Conservation (phyloP, 176 grass and related monocot species). For the Aegilops tauschii region DNA sequence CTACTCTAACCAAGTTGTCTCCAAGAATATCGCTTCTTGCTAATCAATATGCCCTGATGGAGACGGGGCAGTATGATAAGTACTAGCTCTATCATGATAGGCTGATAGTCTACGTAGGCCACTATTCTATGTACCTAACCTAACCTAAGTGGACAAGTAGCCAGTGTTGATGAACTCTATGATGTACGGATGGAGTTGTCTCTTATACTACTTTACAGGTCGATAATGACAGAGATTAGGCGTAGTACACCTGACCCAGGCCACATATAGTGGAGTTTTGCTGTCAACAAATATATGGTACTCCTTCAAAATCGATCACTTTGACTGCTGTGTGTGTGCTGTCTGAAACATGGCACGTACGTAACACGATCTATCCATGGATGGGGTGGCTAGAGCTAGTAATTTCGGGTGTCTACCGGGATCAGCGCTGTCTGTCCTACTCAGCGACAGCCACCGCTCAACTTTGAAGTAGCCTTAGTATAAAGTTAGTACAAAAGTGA, state of each 20-base stretch:
- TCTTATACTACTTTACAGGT: too few relatives aligned
- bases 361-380: too few relatives aligned
- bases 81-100: background rate
- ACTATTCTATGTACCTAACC: background rate
- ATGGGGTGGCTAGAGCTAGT: too few relatives aligned
- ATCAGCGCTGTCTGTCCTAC: too few relatives aligned
- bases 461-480: too few relatives aligned
- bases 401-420: too few relatives aligned
- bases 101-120: background rate
- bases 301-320: background rate
- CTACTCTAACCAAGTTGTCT: background rate
- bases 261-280: background rate
- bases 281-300: background rate
- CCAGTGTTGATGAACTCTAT: too few relatives aligned
- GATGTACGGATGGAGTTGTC: too few relatives aligned
- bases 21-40: background rate
- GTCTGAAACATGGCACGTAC: too few relatives aligned
- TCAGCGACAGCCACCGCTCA: too few relatives aligned
- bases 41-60: background rate
- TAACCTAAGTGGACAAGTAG: background rate
- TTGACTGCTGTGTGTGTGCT: background rate
- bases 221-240: too few relatives aligned
- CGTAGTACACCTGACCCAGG: background rate
- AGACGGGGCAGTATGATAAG: background rate
- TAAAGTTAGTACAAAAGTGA: too few relatives aligned